Conservation (phyloP, 2,329 filamentous ascomycete species). For the Hirsutella minnesotensis region DNA sequence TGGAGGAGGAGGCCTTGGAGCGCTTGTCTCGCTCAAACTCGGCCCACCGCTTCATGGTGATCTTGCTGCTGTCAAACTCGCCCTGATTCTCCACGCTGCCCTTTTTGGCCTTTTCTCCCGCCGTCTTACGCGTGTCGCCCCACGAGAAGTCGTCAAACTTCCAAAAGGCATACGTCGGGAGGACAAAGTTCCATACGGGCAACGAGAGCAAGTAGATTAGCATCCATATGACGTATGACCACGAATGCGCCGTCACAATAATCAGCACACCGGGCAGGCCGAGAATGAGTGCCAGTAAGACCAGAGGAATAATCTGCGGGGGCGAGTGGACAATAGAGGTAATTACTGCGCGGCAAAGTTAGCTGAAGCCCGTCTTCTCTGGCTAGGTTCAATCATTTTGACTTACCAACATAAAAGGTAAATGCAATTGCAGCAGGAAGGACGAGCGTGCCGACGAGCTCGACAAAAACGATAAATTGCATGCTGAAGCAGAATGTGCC, state of each 20-base stretch:
- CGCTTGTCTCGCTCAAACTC: conserved; percentile 74
- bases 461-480: conserved; percentile 96
- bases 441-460: conserved; percentile 87
- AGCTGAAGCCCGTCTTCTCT: neutral
- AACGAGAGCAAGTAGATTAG: conserved; percentile 86
- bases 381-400: neutral
- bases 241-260: conserved; percentile 82
- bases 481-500: conserved; percentile 99
- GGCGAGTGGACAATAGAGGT: conserved; percentile 69
- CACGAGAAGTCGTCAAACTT: conserved; percentile 99
- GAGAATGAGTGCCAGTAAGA: conserved; percentile 81
- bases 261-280: conserved; percentile 89
- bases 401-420: conserved; percentile 88
- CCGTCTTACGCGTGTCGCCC: conserved; percentile 95
- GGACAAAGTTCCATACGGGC: conserved; percentile 94
- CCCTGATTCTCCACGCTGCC: conserved; percentile 79
- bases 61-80: conserved; percentile 97
- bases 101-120: conserved; percentile 80
- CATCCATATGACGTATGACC: conserved; percentile 94
- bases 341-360: conserved; percentile 45
- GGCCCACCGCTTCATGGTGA: conserved; percentile 97
- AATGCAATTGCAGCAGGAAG: conserved; percentile 93
- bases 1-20: conserved; percentile 32
- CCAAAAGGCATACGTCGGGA: conserved; percentile 93
- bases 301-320: conserved; percentile 78